Base-by-base conservation (phyloP, 495 filamentous ascomycete genomes). In the Amniculicola lignicola region DNA sequence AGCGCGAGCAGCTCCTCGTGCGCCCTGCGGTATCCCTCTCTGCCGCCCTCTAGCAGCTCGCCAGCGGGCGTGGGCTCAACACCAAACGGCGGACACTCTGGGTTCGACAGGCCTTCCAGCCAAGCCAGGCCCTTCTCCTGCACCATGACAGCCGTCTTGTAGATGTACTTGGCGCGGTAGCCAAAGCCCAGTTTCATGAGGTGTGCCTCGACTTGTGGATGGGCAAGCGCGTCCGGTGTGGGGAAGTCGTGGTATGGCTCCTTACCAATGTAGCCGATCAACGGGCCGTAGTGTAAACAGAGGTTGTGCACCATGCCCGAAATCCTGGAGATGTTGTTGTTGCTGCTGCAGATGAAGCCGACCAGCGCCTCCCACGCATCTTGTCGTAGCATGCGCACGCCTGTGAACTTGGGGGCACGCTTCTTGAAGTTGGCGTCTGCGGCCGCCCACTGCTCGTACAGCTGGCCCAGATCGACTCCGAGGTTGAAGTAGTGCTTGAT, bases 281-380 rank as follows among this genome's bases (percentile, higher is more conserved):
- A 72, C 0, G 83, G 79, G 0, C 93, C 93, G 63, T 96, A 97
- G 60, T 94, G 78, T 14, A 79, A 51, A 67, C 93, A 97, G 6
- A 99, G 76, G 61, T 96, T 97, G 52, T 91, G 82, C 18, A 96
- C 88, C 93, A 99, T 97, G 67, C 91, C 87, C 11, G 86, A 89
- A 62, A 99, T 99, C 22, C 93, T 84, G 3, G 81, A 77, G 52
- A 99, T 99, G 67, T 99, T 95, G 70, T 99, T 99, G 71, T 99
- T 99, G 72, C 89, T 94, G 69, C 90, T 96, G 77, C 93, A 97
- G 51, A 99, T 96, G 68, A 99, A 99, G 25, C 84, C 84, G 12
- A 99, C 75, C 2, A 99, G 74, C 4, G 94, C 84, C 70, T 99
- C 93, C 94, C 93, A 99, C 7, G 93, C 81, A 74, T 96, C 91